Evolutionary conservation across 2,329 filamentous ascomycete genomes (phyloP), one percentile per base, ranked within the genome.

Genomic region (Cladobotryum protrusum): DNA sequence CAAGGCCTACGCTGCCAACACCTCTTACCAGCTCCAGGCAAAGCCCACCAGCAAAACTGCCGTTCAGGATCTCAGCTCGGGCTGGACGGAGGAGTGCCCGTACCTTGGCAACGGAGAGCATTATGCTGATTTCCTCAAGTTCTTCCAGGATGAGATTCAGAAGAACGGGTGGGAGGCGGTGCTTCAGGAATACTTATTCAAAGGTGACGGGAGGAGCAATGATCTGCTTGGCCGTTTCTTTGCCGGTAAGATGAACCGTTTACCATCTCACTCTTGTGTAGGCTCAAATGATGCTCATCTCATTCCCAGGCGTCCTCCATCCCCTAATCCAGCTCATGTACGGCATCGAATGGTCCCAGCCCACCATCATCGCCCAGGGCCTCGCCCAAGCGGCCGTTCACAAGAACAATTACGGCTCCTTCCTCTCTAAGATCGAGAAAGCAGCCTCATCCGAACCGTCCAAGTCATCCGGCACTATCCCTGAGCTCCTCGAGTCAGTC

Each of bases 251-350:
- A 62, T 17, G n/a, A 12, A 12, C 12, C 35, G n/a, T 37, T 37
- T 11, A 4, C 35, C 15, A 4, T 17, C 12, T 37, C 35, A 5
- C 17, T 37, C 35, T 13, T n/a, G 6, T n/a, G 11, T n/a, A n/a
- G 14, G 5, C 35, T 37, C 6, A 8, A 29, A 29, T 8, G 35
- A 37, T 37, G 35, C 35, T 37, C 8, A 14, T 20, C 13, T 20
- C 40, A 5, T 7, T 20, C 6, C 40, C 24, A 78, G 83, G 86
- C 0, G 77, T 92, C 54, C 58, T 90, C 2, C 89, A 95, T 61
- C 89, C 89, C 2, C 70, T 93, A 14, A 91, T 96, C 54, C 89
- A 95, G 63, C 76, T 95, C 17, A 87, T 89, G 44, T 95, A 89
- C 62, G 90, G 87, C 4, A 63, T 96, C 34, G 89, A 95, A 63